Evolutionary conservation across 129 eudicot species (phyloP).

Genomic region (Oenanthe sinensis): DNA sequence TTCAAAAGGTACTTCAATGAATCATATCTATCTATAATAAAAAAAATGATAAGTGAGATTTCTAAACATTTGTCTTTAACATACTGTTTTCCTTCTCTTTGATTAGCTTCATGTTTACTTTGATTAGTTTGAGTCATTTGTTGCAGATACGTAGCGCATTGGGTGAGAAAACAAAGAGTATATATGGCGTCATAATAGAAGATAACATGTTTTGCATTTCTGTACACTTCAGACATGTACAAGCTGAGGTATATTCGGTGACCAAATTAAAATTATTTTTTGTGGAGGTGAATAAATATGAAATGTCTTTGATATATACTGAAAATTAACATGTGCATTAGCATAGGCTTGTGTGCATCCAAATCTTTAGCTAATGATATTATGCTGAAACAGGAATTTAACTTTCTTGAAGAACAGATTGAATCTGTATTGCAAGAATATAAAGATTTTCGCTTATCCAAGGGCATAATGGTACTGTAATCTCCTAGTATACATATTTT

Average conservation of each 20-base stretch:
- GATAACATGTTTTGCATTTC: conserved; percentile 48
- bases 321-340: too few relatives aligned
- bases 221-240: conserved; percentile 52
- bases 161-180: conserved; percentile 29
- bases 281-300: neutral
- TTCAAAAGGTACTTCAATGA: conserved; percentile 13
- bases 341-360: neutral
- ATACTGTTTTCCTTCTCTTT: neutral
- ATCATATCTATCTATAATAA: neutral
- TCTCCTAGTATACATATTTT: neutral
- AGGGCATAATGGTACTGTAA: conserved; percentile 32
- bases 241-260: conserved; percentile 24
- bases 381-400: conserved; percentile 26
- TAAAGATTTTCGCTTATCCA: conserved; percentile 24
- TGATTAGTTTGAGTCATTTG: too few relatives aligned
- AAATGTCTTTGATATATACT: too few relatives aligned
- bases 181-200: conserved; percentile 36
- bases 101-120: neutral
- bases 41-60: too few relatives aligned
- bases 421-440: conserved; percentile 13
- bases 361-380: neutral
- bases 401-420: conserved; percentile 27
- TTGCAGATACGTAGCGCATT: neutral
- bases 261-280: too few relatives aligned
- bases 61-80: too few relatives aligned